phyloP scores from a whole-genome alignment of 371 early-diverging fungal species.

The Rhizopus delemar region DNA sequence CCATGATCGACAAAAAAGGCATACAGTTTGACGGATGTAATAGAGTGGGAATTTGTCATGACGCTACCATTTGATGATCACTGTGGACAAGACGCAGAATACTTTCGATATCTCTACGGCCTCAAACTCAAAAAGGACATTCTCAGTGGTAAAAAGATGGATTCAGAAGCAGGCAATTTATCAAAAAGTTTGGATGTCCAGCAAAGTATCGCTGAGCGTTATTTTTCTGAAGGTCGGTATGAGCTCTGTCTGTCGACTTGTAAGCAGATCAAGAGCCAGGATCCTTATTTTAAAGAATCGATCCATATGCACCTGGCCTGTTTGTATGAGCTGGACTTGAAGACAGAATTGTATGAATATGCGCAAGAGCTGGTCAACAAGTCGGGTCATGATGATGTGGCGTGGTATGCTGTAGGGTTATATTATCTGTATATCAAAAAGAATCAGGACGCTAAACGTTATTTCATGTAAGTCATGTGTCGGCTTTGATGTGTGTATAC shows the following conservation, averaged over 20 bases:
- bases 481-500: neutral
- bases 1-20: neutral
- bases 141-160: slow-evolving; percentile 38
- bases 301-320: slow-evolving; percentile 66
- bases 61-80: slow-evolving; percentile 58
- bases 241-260: slow-evolving; percentile 61
- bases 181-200: slow-evolving; percentile 61
- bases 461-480: slow-evolving; percentile 49
- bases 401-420: slow-evolving; percentile 78
- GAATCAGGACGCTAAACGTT: slow-evolving; percentile 60
- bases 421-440: slow-evolving; percentile 68
- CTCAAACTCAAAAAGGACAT: slow-evolving; percentile 60
- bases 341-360: slow-evolving; percentile 65
- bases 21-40: neutral
- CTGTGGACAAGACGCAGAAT: slow-evolving; percentile 56
- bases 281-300: slow-evolving; percentile 59
- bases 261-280: slow-evolving; percentile 58
- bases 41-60: slow-evolving; percentile 64
- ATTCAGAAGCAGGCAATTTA: slow-evolving; percentile 48
- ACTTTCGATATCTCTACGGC: slow-evolving; percentile 63
- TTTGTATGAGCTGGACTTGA: slow-evolving; percentile 62
- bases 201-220: slow-evolving; percentile 60
- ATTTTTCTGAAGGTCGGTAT: slow-evolving; percentile 55
- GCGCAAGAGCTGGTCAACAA: slow-evolving; percentile 38
- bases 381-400: slow-evolving; percentile 32